Conservation (phyloP, 768 basidiomycete genomes). For the Tephrocybe sp. region DNA sequence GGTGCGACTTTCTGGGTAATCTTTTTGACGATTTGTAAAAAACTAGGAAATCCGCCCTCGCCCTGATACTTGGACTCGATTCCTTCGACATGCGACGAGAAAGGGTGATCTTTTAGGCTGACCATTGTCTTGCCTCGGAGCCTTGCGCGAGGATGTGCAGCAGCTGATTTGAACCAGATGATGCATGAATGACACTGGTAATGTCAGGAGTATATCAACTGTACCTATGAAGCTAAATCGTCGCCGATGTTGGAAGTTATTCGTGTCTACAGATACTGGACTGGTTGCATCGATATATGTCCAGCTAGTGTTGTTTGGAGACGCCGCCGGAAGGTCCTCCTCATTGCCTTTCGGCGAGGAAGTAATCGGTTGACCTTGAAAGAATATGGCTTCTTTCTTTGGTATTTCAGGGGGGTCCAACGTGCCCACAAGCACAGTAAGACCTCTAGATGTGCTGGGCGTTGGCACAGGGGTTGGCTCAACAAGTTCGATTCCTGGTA, state of each 20-base stretch:
- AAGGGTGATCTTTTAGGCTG: slow-evolving; percentile 8
- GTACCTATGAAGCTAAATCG: slow-evolving; percentile 15
- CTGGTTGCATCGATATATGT: slow-evolving; percentile 8
- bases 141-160: slow-evolving; percentile 5
- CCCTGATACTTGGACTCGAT: slow-evolving; percentile 33
- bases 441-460: slow-evolving; percentile 5
- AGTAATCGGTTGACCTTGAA: slow-evolving; percentile 28
- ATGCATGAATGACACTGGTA: background rate
- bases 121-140: slow-evolving; percentile 33
- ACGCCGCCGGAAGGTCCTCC: slow-evolving; percentile 20
- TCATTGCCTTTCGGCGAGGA: slow-evolving; percentile 32
- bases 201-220: background rate
- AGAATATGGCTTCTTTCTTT: slow-evolving; percentile 12
- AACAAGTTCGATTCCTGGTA: slow-evolving; percentile 14
- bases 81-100: slow-evolving; percentile 1
- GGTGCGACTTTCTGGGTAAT: slow-evolving; percentile 45
- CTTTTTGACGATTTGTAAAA: slow-evolving; percentile 34
- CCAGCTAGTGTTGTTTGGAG: slow-evolving; percentile 1
- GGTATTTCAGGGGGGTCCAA: background rate
- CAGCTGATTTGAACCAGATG: background rate
- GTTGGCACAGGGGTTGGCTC: slow-evolving; percentile 24
- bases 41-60: slow-evolving; percentile 50
- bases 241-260: slow-evolving; percentile 12
- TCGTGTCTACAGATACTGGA: slow-evolving; percentile 6
- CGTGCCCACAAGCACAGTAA: background rate